Base-by-base conservation (phyloP, 495 filamentous ascomycete species). In the Lophiostoma macrostomum region DNA sequence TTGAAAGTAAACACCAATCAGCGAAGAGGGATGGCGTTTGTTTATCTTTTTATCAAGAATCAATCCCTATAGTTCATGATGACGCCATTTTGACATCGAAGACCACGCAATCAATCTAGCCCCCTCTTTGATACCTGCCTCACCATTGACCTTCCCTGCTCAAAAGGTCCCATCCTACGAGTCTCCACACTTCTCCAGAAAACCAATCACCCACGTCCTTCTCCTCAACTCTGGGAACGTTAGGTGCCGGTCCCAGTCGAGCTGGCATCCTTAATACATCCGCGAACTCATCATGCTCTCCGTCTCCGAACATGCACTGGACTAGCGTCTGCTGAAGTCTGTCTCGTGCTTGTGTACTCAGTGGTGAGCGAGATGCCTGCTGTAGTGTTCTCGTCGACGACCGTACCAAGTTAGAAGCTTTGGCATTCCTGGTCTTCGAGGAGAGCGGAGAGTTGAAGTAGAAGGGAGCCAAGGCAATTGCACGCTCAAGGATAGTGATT, bases 131-230 rank as follows among this genome's bases (percentile, higher is more conserved):
- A 25, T 22, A 8, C 12, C 18, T 28, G 20, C 22, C 3, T 42
- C 41, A 64, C 53, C 51, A 57, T 4, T 59, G 56, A 3, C 37
- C 36, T 38, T 66, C 64, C 27, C 54, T 43, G 6, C 39, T 50
- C 5, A 71, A 40, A 6, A 69, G 53, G 12, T 71, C 69, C 67
- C 65, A 68, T 7, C 69, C 69, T 13, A 71, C 41, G 14, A 69
- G 30, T 40, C 50, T 56, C 67, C 67, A 71, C 10, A 71, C 50
- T 32, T 67, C 61, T 34, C 57, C 50, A 40, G 56, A 52, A 35
- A 66, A 71, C 69, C 67, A 69, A 11, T 66, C 64, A n/a, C 41
- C 30, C 6, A 65, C 53, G n/a, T 65, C 58, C 6, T 42, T 31
- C 25, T 63, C 66, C 14, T 65, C 65, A 0, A 67, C 32, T 28